A percentile compares a stretch with the other conserved stretches of the same genome.
Conservation (phyloP, 2,329 filamentous ascomycete species). For the Ilyonectria mors-panacis region DNA sequence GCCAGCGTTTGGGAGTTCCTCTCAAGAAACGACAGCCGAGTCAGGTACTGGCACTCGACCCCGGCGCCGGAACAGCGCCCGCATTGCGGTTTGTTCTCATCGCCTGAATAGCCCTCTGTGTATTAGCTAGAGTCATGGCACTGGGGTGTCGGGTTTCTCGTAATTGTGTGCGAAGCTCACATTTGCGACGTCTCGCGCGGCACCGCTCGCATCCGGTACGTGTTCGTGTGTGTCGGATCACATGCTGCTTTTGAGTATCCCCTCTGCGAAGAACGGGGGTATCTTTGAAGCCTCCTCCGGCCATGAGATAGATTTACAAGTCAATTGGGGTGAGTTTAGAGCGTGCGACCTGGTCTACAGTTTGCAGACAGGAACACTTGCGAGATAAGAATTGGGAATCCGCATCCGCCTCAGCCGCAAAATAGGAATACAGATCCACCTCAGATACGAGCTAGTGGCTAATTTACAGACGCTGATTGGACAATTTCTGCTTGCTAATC, state of each 20-base stretch:
- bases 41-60: neutral
- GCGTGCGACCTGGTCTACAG: too few relatives aligned
- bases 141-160: too few relatives aligned
- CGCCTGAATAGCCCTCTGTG: neutral
- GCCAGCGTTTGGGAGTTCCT: neutral
- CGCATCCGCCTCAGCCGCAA: neutral
- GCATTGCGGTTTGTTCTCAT: neutral
- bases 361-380: neutral
- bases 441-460: neutral
- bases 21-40: neutral
- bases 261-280: neutral
- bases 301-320: neutral
- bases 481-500: neutral
- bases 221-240: neutral
- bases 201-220: constrained; percentile 19
- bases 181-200: constrained; percentile 15
- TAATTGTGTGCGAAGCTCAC: constrained; percentile 1
- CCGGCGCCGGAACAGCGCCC: neutral
- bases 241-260: neutral
- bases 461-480: neutral
- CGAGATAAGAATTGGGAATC: neutral
- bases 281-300: too few relatives aligned
- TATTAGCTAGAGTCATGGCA: neutral
- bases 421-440: neutral
- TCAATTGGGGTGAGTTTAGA: neutral